Base-by-base conservation (phyloP, 208 protist genomes). In the Trypanosoma platydactyli region DNA sequence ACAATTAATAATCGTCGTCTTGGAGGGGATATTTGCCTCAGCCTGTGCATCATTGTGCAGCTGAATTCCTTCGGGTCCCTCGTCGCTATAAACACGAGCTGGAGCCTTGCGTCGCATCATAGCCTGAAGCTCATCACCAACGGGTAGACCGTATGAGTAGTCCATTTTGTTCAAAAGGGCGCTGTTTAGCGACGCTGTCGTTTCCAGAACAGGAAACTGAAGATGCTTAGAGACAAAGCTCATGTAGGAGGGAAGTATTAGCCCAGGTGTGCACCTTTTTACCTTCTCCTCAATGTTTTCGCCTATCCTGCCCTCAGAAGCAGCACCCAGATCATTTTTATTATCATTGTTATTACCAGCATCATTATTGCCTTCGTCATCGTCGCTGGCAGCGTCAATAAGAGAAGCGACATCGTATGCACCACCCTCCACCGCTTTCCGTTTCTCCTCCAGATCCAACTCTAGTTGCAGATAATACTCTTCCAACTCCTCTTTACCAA, bases 1-100 rank as follows among this genome's bases (percentile, higher is more conserved):
- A 30, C 66, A 35, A 3, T 13, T 73, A 0, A 84, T 59, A 13
- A 48, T 42, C 4, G 71, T 71, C 18, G 90, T 81, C 57, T 95
- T 93, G 1, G 86, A 90, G 1, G 90, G 90, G 18, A 89, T 87
- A 60, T 92, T 95, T 16, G 85, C 86, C 63, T 93, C 84, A n/a
- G 72, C 62, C 71, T 95, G 89, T 22, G 86, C 86, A 78, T 95
- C 86, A 71, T 95, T 91, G 25, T 81, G 73, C 15, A 91, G 52
- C 18, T 80, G 72, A 1, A 88, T 55, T 18, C 67, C 73, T 51
- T 91, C 85, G 11, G 84, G 77, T 0, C 81, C 87, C 13, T 84
- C 77, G 44, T 88, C 79, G 57, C 71, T 77, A 38, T 87, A 80
- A 54, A 77, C 77, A 3, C 81, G 77, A 0, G 77, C 71, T 5